Evolutionary conservation across 495 filamentous ascomycete species (phyloP).

Genomic region (Aspergillus affinis): DNA sequence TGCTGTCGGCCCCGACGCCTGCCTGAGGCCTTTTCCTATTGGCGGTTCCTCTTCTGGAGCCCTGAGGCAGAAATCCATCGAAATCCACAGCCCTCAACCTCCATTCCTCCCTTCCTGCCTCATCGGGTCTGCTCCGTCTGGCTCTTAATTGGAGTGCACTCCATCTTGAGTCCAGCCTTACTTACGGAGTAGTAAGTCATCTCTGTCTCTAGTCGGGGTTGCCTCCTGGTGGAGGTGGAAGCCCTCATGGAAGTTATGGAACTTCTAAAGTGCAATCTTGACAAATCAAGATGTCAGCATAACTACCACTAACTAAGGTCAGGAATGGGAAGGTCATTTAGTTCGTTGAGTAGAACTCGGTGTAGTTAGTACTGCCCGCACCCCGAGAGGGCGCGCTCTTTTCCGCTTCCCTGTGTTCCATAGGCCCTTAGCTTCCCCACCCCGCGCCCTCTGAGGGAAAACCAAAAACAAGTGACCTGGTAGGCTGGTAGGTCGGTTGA

Average conservation of each 20-base stretch:
- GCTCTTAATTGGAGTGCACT: too few species aligned
- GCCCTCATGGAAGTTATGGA: background rate
- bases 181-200: too few species aligned
- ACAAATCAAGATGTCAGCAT: constrained; percentile 1
- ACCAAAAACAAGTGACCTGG: background rate
- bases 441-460: background rate
- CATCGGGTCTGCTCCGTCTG: background rate
- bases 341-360: too few species aligned
- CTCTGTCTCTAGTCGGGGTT: too few species aligned
- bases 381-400: background rate
- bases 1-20: constrained; percentile 15
- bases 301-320: too few species aligned
- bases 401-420: background rate
- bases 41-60: constrained; percentile 20
- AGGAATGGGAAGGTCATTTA: background rate
- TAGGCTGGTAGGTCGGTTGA: too few species aligned
- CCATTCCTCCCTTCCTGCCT: background rate
- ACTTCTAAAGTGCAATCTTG: background rate
- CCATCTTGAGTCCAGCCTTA: too few species aligned
- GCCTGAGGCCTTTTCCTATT: constrained; percentile 11
- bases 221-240: constrained; percentile 1
- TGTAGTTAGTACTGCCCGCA: background rate
- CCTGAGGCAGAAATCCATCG: constrained; percentile 13
- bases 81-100: background rate
- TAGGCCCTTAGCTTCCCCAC: background rate